Evolutionary conservation across 768 basidiomycete species (phyloP), one percentile per base, ranked within the genome.

Genomic region (Epithele typhae): DNA sequence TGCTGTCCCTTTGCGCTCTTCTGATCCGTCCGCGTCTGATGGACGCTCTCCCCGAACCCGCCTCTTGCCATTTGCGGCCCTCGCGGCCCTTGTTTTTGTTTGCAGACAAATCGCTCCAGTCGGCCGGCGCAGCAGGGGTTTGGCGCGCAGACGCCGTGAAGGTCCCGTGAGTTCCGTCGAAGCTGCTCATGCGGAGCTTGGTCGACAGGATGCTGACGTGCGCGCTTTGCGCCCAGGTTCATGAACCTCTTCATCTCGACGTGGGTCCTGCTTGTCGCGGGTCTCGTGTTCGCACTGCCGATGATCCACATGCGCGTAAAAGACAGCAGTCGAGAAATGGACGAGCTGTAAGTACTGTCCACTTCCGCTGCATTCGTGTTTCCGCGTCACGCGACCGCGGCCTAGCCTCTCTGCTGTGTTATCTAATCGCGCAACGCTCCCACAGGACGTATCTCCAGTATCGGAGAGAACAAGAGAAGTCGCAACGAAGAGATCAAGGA

Each of bases 241-340:
- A 81, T 85, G 78, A 83, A 75, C 55, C 73, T 88, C 25, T 85
- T 88, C 58, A 57, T 82, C 48, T 84, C 84, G 17, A 86, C 86
- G 0, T 88, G 86, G 85, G 71, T 69, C n/a, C 69, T 88, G 23
- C 77, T 86, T 37, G 76, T 76, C 27, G 77, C 71, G 0, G 84
- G 85, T 4, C 70, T 87, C 15, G 25, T 80, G 37, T 84, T 76
- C 51, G 78, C 82, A n/a, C 64, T 86, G 25, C 85, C 84, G 7
- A 87, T 87, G 86, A 78, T 88, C 25, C 70, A 84, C 56, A 66
- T 78, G 43, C 82, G 85, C 27, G 81, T 87, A 55, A 81, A 74
- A 59, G 73, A 87, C 38, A 75, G 70, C 56, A 75, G 75, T 1
- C 77, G 79, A 21, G 46, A 48, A n/a, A 21, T 40, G 8, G 56